A percentile compares a stretch with the other conserved stretches of the same genome.
phyloP scores from a whole-genome alignment of 768 basidiomycete genomes.

The Cubamyces sp. region DNA sequence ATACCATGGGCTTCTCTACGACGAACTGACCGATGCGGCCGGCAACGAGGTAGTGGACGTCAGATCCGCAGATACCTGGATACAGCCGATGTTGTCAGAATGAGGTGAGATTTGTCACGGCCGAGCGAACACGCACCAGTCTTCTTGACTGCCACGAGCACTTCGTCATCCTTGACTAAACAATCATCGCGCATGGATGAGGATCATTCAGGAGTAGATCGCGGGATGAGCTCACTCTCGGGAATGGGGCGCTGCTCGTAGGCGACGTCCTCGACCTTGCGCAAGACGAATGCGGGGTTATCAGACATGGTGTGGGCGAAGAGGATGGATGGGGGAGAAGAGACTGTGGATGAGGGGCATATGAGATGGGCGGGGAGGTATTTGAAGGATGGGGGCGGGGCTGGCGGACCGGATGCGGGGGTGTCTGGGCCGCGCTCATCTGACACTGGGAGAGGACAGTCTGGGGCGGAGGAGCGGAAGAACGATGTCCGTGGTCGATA shows the following conservation, averaged over 20 bases:
- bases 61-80: conserved; percentile 88
- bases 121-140: conserved; percentile 61
- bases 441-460: conserved; percentile 6
- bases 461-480: conserved; percentile 12
- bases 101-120: background rate
- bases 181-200: conserved; percentile 7
- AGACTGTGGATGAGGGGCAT: conserved; percentile 1
- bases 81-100: conserved; percentile 7
- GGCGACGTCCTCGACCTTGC: conserved; percentile 64
- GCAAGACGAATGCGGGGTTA: conserved; percentile 82
- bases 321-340: conserved; percentile 12
- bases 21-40: conserved; percentile 82
- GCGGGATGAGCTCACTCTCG: conserved; percentile 45
- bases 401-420: conserved; percentile 26
- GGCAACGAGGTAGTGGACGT: conserved; percentile 82
- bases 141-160: conserved; percentile 89
- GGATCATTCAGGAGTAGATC: conserved; percentile 4
- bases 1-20: conserved; percentile 80
- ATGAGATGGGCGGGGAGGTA: conserved; percentile 12
- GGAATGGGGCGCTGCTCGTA: conserved; percentile 82
- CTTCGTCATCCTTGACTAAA: conserved; percentile 72
- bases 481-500: conserved; percentile 21
- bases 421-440: conserved; percentile 26
- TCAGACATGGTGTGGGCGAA: conserved; percentile 54
- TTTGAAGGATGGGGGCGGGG: conserved; percentile 21